A percentile compares a stretch with the other conserved stretches of the same genome.
Conservation (phyloP, 2,329 filamentous ascomycete species). For the Aureobasidium lini region DNA sequence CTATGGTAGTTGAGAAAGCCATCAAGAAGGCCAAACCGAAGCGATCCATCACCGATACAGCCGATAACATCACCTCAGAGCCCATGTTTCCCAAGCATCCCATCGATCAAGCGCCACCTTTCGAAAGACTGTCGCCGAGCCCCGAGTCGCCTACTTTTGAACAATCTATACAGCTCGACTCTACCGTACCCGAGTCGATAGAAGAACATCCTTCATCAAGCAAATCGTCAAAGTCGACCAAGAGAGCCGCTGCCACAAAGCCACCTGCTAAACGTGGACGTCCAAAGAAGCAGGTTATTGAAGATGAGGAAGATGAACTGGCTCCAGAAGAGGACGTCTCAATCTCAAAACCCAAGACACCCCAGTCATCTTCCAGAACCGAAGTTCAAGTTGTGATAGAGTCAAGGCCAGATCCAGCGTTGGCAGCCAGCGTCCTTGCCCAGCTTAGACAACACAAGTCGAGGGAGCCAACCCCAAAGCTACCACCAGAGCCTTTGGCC, state of each 20-base stretch:
- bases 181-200: neutral
- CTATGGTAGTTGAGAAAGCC: slow-evolving; percentile 21
- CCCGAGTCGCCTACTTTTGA: neutral
- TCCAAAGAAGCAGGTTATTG: neutral
- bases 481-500: neutral
- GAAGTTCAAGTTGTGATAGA: slow-evolving; percentile 10
- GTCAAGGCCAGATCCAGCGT: neutral
- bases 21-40: slow-evolving; percentile 35
- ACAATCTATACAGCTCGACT: neutral
- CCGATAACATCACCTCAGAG: neutral
- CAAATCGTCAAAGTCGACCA: neutral
- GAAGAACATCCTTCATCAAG: neutral
- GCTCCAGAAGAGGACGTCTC: neutral
- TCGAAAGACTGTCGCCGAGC: neutral
- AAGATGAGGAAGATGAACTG: slow-evolving; percentile 2
- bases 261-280: slow-evolving; percentile 1
- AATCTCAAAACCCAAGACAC: neutral
- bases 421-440: neutral
- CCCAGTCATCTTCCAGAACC: neutral
- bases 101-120: slow-evolving; percentile 1
- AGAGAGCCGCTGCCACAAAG: neutral
- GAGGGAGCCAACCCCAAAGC: neutral
- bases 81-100: neutral
- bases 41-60: slow-evolving; percentile 20
- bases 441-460: neutral